Percentiles rank a stretch among this genome's conserved stretches.
Evolutionary conservation across 106 monocot genomes (phyloP).

Genomic region (Dendrobium officinale): DNA sequence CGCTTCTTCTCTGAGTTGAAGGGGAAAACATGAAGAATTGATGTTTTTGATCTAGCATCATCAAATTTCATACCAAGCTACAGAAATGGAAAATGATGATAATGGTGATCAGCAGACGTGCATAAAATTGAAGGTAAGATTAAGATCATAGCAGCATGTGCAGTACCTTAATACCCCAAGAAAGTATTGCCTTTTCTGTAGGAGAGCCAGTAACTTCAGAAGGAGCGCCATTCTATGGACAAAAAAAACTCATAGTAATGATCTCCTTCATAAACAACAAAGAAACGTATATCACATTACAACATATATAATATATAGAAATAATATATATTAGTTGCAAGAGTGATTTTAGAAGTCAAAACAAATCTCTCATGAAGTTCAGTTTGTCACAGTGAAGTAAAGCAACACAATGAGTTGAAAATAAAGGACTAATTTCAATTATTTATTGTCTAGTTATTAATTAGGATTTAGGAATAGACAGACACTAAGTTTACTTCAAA

Average conservation of each 20-base stretch:
- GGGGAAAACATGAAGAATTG: slow-evolving; percentile 70
- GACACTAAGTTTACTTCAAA: background rate
- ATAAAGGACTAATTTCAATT: background rate
- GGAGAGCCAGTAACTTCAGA: slow-evolving; percentile 83
- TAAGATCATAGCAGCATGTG: background rate
- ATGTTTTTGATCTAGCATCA: slow-evolving; percentile 53
- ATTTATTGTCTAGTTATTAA: background rate
- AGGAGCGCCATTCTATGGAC: slow-evolving; percentile 47
- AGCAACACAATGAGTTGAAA: background rate
- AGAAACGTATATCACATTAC: background rate
- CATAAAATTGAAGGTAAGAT: background rate
- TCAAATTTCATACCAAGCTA: slow-evolving; percentile 86
- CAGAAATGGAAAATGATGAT: slow-evolving; percentile 4
- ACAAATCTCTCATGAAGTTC: background rate
- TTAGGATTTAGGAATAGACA: background rate
- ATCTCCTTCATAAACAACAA: background rate
- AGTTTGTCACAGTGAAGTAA: background rate
- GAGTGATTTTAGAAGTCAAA: background rate
- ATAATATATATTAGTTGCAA: background rate
- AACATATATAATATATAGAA: background rate
- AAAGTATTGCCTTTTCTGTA: slow-evolving; percentile 92
- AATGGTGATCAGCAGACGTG: background rate
- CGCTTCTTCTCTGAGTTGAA: slow-evolving; percentile 99
- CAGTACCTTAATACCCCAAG: slow-evolving; percentile 80
- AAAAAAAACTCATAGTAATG: background rate